Evolutionary conservation across 768 basidiomycete genomes (phyloP).

Genomic region (Lanmaoa rubissima): DNA sequence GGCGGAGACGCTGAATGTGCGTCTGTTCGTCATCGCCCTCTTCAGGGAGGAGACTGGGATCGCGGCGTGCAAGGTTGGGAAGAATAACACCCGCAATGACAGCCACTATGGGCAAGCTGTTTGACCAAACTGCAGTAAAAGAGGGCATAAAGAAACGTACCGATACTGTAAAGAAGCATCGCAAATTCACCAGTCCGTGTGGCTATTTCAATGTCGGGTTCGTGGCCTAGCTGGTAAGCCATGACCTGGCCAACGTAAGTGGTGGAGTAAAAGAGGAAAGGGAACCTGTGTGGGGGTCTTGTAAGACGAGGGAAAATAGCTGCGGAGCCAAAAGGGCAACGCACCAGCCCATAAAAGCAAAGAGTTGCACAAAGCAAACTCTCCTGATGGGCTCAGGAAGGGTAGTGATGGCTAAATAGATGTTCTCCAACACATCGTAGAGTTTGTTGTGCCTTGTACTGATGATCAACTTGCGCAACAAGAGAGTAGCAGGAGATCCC

Average conservation of each 20-base stretch:
- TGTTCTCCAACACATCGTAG: slow-evolving; percentile 76
- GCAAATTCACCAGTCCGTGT: slow-evolving; percentile 85
- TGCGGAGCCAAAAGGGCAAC: slow-evolving; percentile 20
- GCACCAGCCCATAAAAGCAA: slow-evolving; percentile 96
- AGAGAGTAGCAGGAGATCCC: slow-evolving; percentile 6
- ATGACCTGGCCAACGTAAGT: slow-evolving; percentile 94
- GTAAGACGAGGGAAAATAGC: slow-evolving; percentile 8
- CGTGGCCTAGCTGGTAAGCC: slow-evolving; percentile 70
- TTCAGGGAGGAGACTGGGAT: slow-evolving; percentile 73
- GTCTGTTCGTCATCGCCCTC: slow-evolving; percentile 68
- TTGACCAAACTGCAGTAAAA: not conserved
- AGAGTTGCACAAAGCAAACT: slow-evolving; percentile 91
- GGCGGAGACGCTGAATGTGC: slow-evolving; percentile 66
- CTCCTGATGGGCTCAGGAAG: slow-evolving; percentile 83
- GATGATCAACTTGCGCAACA: slow-evolving; percentile 1
- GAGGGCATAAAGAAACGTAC: slow-evolving; percentile 37
- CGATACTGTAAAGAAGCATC: slow-evolving; percentile 86
- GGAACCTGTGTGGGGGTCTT: slow-evolving; percentile 59
- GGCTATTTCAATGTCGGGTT: slow-evolving; percentile 82
- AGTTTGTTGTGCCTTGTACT: slow-evolving; percentile 45
- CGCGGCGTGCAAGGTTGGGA: slow-evolving; percentile 79
- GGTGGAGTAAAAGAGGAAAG: slow-evolving; percentile 92
- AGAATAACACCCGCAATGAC: slow-evolving; percentile 79
- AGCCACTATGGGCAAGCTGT: slow-evolving; percentile 55
- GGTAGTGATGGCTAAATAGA: slow-evolving; percentile 65